These are phyloP conservation scores for Colletotrichum tofieldiae DNA, from an alignment of 2,329 filamentous ascomycete genomes.

Conservation along the genomic window DNA sequence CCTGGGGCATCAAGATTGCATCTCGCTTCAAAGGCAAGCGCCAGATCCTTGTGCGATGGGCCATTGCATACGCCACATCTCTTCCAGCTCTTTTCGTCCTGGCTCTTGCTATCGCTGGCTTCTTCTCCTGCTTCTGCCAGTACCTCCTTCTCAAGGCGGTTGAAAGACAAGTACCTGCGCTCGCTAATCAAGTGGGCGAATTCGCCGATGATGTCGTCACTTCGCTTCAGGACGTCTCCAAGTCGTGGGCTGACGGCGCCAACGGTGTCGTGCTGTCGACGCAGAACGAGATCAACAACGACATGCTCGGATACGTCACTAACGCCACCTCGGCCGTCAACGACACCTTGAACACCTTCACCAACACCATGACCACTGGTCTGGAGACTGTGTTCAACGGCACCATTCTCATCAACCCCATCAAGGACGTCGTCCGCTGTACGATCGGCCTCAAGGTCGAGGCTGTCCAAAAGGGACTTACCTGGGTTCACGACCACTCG, in stretches of 20 bases:
- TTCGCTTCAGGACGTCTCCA: constrained; percentile 81
- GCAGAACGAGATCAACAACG: constrained; percentile 84
- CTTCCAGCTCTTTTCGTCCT: constrained; percentile 88
- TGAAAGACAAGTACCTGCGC: constrained; percentile 81
- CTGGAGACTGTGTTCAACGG: constrained; percentile 86
- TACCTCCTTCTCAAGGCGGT: constrained; percentile 82
- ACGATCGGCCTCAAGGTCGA: constrained; percentile 91
- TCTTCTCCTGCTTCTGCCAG: constrained; percentile 88
- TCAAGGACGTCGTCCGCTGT: constrained; percentile 86
- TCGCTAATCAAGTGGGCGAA: constrained; percentile 81
- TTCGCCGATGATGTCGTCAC: constrained; percentile 85
- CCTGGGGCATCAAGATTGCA: constrained; percentile 79
- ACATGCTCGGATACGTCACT: constrained; percentile 90
- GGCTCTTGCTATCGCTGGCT: constrained; percentile 84
- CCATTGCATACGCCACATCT: constrained; percentile 89
- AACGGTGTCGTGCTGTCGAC: constrained; percentile 81
- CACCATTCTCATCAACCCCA: constrained; percentile 84
- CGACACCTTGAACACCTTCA: constrained; percentile 86
- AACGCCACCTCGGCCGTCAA: constrained; percentile 89
- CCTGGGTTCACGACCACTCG: constrained; percentile 92
- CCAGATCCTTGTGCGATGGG: constrained; percentile 85
- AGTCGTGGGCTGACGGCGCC: constrained; percentile 82
- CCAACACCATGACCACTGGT: constrained; percentile 81
- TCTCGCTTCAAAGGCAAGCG: constrained; percentile 75
- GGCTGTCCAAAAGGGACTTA: constrained; percentile 88